A percentile compares a stretch with the other conserved stretches of the same genome.
phyloP scores from a whole-genome alignment of 352 stramenopile genomes.

The Phytophthora cactorum region DNA sequence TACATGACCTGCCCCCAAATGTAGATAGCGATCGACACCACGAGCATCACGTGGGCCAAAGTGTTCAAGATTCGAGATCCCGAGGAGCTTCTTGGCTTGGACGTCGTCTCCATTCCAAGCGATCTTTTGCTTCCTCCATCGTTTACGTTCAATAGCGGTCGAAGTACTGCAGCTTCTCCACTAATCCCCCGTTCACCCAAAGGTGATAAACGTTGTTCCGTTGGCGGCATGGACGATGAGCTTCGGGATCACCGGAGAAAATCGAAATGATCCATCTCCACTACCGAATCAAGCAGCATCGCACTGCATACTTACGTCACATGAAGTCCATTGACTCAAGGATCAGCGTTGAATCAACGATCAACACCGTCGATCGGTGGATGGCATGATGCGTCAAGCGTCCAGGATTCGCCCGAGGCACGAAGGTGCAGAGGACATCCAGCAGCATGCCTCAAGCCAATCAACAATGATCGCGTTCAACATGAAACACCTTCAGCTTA shows the following conservation, averaged over 20 bases:
- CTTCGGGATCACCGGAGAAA: constrained; percentile 7
- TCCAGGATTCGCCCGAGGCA: constrained; percentile 28
- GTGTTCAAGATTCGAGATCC: constrained; percentile 17
- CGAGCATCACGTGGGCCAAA: constrained; percentile 39
- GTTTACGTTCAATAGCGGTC: constrained; percentile 19
- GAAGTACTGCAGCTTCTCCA: constrained; percentile 10
- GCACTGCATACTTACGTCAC: not conserved
- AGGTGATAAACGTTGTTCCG: constrained; percentile 14
- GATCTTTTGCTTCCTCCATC: constrained; percentile 5
- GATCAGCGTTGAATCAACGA: not conserved
- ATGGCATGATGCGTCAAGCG: constrained; percentile 25
- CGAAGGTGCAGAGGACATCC: constrained; percentile 26
- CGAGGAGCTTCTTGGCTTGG: not conserved
- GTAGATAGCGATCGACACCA: constrained; percentile 51
- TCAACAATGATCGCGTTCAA: constrained; percentile 19
- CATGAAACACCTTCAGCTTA: not conserved
- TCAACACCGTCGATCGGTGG: not conserved
- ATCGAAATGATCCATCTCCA: constrained; percentile 22
- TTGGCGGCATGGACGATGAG: constrained; percentile 18
- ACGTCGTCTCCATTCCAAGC: not conserved
- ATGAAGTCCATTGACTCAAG: constrained; percentile 4
- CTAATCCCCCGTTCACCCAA: constrained; percentile 3
- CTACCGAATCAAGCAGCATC: constrained; percentile 21
- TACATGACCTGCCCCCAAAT: constrained; percentile 48
- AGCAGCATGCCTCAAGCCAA: constrained; percentile 35